Conservation (phyloP, 192 early-diverging fungal genomes). For the Dissophora ornata region DNA sequence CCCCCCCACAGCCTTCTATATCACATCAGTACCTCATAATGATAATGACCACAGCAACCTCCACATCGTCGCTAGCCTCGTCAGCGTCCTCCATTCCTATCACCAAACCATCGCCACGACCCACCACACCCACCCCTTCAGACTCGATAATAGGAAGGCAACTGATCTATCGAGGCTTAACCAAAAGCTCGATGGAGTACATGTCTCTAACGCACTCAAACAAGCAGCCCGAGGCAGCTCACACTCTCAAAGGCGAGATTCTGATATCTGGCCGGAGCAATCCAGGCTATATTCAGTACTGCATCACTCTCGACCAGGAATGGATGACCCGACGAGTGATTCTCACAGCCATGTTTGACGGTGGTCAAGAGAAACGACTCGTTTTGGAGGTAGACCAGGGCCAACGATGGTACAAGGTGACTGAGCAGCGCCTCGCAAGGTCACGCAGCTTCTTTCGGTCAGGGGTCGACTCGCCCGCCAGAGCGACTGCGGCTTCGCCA, state of each 20-base stretch:
- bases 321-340: slow-evolving; percentile 47
- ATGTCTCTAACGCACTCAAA: slow-evolving; percentile 36
- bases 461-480: slow-evolving; percentile 22
- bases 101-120: slow-evolving; percentile 6
- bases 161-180: slow-evolving; percentile 29
- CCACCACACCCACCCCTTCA: slow-evolving; percentile 19
- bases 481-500: background rate
- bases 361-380: slow-evolving; percentile 33
- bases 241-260: slow-evolving; percentile 40
- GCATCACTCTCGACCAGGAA: slow-evolving; percentile 36
- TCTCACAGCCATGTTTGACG: slow-evolving; percentile 33
- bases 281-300: slow-evolving; percentile 41
- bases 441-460: slow-evolving; percentile 45
- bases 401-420: slow-evolving; percentile 47
- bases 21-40: no score
- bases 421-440: slow-evolving; percentile 31
- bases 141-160: slow-evolving; percentile 18
- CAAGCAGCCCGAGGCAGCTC: slow-evolving; percentile 11
- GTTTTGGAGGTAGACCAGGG: slow-evolving; percentile 39
- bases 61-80: slow-evolving; percentile 8
- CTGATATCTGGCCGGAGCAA: slow-evolving; percentile 14
- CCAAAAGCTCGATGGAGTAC: slow-evolving; percentile 41
- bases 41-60: slow-evolving; percentile 30
- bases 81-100: slow-evolving; percentile 15
- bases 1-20: no score